These are phyloP conservation scores for Byssochlamys sp. DNA, from an alignment of 2,329 filamentous ascomycete species.

Conservation along the genomic window DNA sequence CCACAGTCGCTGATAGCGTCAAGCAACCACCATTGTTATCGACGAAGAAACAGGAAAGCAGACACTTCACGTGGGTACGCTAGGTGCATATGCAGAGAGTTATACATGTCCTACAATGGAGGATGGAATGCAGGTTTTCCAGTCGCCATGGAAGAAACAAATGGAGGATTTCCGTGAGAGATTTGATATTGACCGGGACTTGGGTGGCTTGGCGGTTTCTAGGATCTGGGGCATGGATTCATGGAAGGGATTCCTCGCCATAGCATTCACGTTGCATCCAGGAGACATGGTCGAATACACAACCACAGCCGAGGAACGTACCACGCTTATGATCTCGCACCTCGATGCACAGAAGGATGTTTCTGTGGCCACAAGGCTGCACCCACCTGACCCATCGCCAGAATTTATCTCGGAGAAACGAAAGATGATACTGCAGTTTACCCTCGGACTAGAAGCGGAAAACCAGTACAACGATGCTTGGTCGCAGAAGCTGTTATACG, in stretches of 20 bases:
- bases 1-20: constrained; percentile 9
- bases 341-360: constrained; percentile 8
- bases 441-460: constrained; percentile 14
- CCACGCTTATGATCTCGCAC: constrained; percentile 28
- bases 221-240: constrained; percentile 48
- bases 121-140: background rate
- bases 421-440: constrained; percentile 18
- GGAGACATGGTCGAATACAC: constrained; percentile 50
- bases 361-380: constrained; percentile 6
- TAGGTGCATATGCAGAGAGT: constrained; percentile 17
- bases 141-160: constrained; percentile 20
- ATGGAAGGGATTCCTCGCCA: constrained; percentile 39
- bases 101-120: constrained; percentile 8
- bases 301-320: constrained; percentile 38
- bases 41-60: constrained; percentile 8
- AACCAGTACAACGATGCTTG: constrained; percentile 10
- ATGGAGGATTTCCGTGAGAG: constrained; percentile 25
- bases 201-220: constrained; percentile 41
- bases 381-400: constrained; percentile 8
- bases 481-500: constrained; percentile 25
- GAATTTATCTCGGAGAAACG: constrained; percentile 11
- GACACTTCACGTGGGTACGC: constrained; percentile 22
- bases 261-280: constrained; percentile 45
- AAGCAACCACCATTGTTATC: constrained; percentile 16
- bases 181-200: constrained; percentile 42